Percentiles rank a stretch among this genome's conserved stretches.
Evolutionary conservation across 371 early-diverging fungal species (phyloP).

Genomic region (Apophysomyces elegans): DNA sequence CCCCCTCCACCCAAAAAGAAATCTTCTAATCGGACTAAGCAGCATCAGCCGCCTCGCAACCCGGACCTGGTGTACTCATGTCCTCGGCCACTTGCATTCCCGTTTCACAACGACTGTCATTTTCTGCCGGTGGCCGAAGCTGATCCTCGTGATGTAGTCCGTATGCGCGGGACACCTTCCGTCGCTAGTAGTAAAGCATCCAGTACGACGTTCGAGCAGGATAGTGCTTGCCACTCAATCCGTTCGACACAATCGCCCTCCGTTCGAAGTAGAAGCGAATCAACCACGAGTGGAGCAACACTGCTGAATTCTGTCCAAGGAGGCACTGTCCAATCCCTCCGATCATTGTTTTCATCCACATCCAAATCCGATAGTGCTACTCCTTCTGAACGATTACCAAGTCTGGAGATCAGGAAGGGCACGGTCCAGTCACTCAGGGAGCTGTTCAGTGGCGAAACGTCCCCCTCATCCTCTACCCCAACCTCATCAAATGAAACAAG

Average conservation of each 20-base stretch:
- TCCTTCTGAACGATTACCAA: slow-evolving; percentile 14
- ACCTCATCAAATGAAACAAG: not conserved
- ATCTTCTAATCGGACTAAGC: slow-evolving; percentile 14
- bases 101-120: slow-evolving; percentile 58
- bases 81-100: slow-evolving; percentile 55
- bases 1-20: slow-evolving; percentile 14
- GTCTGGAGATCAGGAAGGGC: slow-evolving; percentile 39
- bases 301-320: slow-evolving; percentile 41
- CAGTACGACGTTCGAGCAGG: slow-evolving; percentile 22
- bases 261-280: slow-evolving; percentile 23
- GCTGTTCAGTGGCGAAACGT: slow-evolving; percentile 23
- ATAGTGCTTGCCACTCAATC: slow-evolving; percentile 22
- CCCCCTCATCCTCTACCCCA: not conserved
- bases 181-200: slow-evolving; percentile 19
- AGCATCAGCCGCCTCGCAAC: slow-evolving; percentile 36
- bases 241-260: slow-evolving; percentile 17
- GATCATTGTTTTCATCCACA: slow-evolving; percentile 35
- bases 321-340: slow-evolving; percentile 48
- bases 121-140: slow-evolving; percentile 58
- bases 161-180: slow-evolving; percentile 26
- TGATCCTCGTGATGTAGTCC: slow-evolving; percentile 52
- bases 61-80: slow-evolving; percentile 54
- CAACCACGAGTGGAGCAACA: slow-evolving; percentile 32
- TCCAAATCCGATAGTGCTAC: not conserved
- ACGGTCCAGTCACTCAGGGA: slow-evolving; percentile 43